Evolutionary conservation across 768 basidiomycete genomes (phyloP), one percentile per base, ranked within the genome.

Genomic region (Piloderma croceum): DNA sequence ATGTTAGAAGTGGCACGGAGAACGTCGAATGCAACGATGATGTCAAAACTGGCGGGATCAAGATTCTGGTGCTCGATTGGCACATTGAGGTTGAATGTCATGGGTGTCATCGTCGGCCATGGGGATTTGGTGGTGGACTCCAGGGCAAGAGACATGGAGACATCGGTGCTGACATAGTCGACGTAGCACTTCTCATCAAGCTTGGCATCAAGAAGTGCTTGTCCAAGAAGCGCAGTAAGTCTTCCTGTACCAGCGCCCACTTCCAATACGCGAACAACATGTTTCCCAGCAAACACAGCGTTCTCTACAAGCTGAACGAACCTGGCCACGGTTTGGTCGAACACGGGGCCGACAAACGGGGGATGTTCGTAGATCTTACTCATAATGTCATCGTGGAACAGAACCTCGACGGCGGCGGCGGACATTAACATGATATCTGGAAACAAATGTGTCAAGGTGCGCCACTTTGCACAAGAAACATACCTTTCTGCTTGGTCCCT

Each of bases 361-460:
- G 35, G 45, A 18, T 34, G 31, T 24, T 52, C 44, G 34, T 52
- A 50, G 31, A 50, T 36, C 21, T 44, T 34, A 20, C 23, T 47
- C 41, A 50, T 44, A 24, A 47, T 21, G 29, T 52, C 45, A 40
- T 52, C 51, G 21, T 22, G 31, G 42, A 50, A 50, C 15, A 52
- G 33, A 20, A n/a, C n/a, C n/a, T n/a, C n/a, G n/a, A n/a, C n/a
- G n/a, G n/a, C n/a, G n/a, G n/a, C n/a, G n/a, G n/a, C n/a, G n/a
- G n/a, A n/a, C n/a, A n/a, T n/a, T n/a, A n/a, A n/a, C n/a, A n/a
- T n/a, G n/a, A n/a, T n/a, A n/a, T n/a, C n/a, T n/a, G n/a, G n/a
- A n/a, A n/a, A n/a, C n/a, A n/a, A n/a, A n/a, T n/a, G n/a, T n/a
- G n/a, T n/a, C n/a, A n/a, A n/a, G n/a, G n/a, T n/a, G n/a, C n/a